Evolutionary conservation across 345 rosid species (phyloP), one percentile per base, ranked within the genome.

Genomic region (Moricandia arvensis): DNA sequence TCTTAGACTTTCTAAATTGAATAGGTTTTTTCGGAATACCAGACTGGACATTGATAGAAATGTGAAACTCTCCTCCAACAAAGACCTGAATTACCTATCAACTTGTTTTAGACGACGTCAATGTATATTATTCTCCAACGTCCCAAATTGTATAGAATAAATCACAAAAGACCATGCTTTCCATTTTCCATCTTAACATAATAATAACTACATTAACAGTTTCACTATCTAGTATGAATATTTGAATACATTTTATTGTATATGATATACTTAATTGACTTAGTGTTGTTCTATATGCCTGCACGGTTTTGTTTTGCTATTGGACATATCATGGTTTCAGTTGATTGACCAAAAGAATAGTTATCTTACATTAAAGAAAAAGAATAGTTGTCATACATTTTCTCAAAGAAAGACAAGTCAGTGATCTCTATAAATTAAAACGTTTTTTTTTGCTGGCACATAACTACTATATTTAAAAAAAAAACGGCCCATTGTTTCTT

Each of bases 401-500:
- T 71, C 63, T 77, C 76, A 34, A 77, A 26, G 18, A 45, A 45
- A 45, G 76, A 66, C 34, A 64, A 58, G 63, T 63, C 67, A 34
- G 33, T 59, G 66, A 55, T 76, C 47, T 55, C 38, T 17, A 27
- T 54, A 24, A 30, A 63, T 63, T 9, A 63, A 53, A 70, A 71
- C 60, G 71, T n/a, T n/a, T 69, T 57, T 30, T 54, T 37, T 34
- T 54, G 37, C 7, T 18, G 30, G 63, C 63, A 51, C 69, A 30
- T 66, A 15, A 41, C 34, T 54, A 41, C 65, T 54, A 63, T 30
- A n/a, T 64, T 7, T 6, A n/a, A n/a, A n/a, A n/a, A n/a, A n/a
- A 58, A 71, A 78, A 47, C 60, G 49, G 63, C 76, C 58, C 13
- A 63, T 77, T 71, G 73, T 59, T 66, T 77, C 68, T 27, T 29